Conservation (phyloP, 306 rosid species). For the Rubus parviflorus region DNA sequence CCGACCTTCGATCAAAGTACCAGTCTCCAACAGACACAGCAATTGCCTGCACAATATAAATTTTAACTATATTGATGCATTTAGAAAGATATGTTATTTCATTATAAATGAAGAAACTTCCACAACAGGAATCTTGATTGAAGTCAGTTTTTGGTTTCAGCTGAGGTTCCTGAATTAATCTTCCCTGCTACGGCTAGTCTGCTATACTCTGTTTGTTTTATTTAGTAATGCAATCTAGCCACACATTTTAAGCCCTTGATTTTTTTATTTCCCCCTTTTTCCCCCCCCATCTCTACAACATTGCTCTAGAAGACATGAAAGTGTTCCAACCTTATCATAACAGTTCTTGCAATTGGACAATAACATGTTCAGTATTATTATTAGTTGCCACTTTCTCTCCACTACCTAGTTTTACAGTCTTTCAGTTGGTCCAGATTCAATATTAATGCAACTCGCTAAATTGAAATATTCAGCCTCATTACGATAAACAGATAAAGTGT, state of each 20-base stretch:
- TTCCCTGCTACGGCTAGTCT: neutral
- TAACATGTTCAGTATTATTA: neutral
- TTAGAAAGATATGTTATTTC: constrained; percentile 4
- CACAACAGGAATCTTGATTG: neutral
- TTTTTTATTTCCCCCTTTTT: neutral
- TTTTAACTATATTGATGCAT: neutral
- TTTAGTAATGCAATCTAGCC: neutral
- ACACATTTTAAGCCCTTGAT: neutral
- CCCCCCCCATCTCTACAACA: neutral
- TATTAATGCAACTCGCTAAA: neutral
- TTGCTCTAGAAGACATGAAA: neutral
- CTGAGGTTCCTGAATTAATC: neutral
- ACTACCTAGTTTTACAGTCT: neutral
- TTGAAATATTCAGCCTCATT: neutral
- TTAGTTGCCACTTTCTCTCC: neutral
- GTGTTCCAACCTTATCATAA: neutral
- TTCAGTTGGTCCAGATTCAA: neutral
- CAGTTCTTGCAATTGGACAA: neutral
- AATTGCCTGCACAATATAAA: constrained; percentile 53
- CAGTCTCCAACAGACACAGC: constrained; percentile 87
- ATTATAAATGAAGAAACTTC: neutral
- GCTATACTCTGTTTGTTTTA: neutral
- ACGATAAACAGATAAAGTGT: neutral
- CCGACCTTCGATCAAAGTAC: constrained; percentile 60
- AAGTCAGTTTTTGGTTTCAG: neutral